Evolutionary conservation across 495 filamentous ascomycete genomes (phyloP).

Genomic region (Lasiosphaeris hirsuta): DNA sequence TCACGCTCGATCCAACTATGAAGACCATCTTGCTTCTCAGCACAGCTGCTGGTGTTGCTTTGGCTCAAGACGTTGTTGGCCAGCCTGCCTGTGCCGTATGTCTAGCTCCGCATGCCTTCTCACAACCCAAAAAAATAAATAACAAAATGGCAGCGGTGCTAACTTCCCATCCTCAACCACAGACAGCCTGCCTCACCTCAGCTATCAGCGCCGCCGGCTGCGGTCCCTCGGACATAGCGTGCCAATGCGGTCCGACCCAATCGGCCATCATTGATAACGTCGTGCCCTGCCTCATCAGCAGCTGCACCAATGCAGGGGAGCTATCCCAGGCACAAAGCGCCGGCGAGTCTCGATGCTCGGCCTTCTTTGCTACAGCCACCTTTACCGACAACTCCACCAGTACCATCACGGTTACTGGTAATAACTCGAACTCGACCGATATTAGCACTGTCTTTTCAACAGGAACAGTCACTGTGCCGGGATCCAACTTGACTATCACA

Average conservation of each 20-base stretch:
- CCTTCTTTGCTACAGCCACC: conserved; percentile 14
- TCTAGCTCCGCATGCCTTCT: neutral
- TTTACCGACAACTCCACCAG: neutral
- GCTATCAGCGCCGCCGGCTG: conserved; percentile 30
- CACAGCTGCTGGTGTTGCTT: conserved; percentile 15
- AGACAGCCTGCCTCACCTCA: conserved; percentile 27
- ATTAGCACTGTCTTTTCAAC: neutral
- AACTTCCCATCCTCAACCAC: neutral
- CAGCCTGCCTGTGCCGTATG: conserved; percentile 37
- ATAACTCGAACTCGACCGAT: neutral
- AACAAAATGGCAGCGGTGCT: neutral
- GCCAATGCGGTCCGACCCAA: conserved; percentile 27
- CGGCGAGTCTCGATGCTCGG: conserved; percentile 20
- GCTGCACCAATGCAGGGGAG: conserved; percentile 12
- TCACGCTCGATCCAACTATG: conserved; percentile 19
- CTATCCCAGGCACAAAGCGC: conserved; percentile 25
- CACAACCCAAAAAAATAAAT: neutral
- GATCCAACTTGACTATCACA: neutral
- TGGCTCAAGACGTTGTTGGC: conserved; percentile 32
- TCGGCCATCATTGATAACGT: conserved; percentile 15
- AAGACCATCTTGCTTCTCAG: conserved; percentile 26
- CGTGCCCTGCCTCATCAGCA: conserved; percentile 22
- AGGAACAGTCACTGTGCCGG: neutral
- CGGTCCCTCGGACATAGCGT: conserved; percentile 19
- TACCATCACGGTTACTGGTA: neutral